A percentile compares a stretch with the other conserved stretches of the same genome.
phyloP scores from a whole-genome alignment of 2,329 filamentous ascomycete genomes.

The Talaromyces amestolkiae region DNA sequence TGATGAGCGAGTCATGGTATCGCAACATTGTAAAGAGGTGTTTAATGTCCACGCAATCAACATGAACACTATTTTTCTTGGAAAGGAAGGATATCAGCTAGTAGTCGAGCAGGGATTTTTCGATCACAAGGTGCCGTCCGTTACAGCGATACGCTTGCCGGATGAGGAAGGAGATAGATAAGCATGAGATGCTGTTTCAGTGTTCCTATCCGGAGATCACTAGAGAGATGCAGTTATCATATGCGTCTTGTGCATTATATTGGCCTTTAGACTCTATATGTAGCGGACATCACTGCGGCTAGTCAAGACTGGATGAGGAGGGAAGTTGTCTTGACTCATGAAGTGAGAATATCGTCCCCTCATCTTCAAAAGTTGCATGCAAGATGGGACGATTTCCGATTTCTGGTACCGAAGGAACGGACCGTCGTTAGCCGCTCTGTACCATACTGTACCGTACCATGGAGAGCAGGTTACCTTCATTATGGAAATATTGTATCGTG shows the following conservation, averaged over 20 bases:
- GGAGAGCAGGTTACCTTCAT: background rate
- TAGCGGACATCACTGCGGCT: background rate
- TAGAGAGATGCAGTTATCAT: background rate
- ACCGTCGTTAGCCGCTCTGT: constrained; percentile 3
- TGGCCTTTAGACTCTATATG: background rate
- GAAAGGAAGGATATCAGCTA: background rate
- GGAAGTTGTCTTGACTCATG: background rate
- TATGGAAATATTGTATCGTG: background rate
- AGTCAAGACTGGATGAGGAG: background rate
- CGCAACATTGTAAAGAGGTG: background rate
- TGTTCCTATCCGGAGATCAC: background rate
- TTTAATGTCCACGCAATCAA: background rate
- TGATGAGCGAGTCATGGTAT: background rate
- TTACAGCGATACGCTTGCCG: background rate
- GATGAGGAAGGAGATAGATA: background rate
- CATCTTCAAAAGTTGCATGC: background rate
- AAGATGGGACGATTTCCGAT: background rate
- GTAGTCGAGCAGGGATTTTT: background rate
- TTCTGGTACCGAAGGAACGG: constrained; percentile 11
- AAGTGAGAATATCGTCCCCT: background rate
- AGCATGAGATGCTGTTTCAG: background rate
- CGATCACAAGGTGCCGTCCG: background rate
- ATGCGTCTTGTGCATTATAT: background rate
- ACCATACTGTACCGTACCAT: constrained; percentile 4
- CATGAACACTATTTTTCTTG: background rate